A percentile compares a stretch with the other conserved stretches of the same genome.
phyloP scores from a whole-genome alignment of 2,329 filamentous ascomycete species.

The Monilinia laxa region DNA sequence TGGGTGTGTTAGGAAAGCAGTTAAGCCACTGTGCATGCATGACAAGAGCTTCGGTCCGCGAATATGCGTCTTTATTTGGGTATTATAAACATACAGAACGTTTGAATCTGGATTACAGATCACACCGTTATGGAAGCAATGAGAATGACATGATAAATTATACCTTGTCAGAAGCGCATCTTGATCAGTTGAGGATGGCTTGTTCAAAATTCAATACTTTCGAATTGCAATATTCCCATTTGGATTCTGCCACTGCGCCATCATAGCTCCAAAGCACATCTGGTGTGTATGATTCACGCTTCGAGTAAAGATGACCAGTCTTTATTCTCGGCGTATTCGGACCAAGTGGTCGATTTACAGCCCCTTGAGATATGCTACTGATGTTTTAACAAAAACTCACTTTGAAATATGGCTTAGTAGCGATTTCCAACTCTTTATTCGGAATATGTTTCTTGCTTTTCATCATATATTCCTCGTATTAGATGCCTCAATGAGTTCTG shows the following conservation, averaged over 20 bases:
- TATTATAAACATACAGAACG: not conserved
- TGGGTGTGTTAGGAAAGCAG: not conserved
- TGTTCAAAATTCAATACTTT: not conserved
- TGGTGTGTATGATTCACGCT: not conserved
- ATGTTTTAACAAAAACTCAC: not conserved
- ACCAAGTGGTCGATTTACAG: conserved; percentile 1
- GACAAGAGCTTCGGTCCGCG: not conserved
- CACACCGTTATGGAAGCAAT: not conserved
- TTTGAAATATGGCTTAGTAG: not conserved
- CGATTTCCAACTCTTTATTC: not conserved
- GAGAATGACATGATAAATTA: not conserved
- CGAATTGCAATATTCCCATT: not conserved
- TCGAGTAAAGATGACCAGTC: not conserved
- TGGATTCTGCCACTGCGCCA: not conserved
- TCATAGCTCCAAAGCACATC: not conserved
- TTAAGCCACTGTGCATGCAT: not conserved
- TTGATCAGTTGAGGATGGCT: not conserved
- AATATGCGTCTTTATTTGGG: not conserved
- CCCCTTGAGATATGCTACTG: not conserved
- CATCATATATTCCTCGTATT: not conserved
- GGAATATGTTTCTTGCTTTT: conserved; percentile 2
- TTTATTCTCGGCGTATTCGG: not conserved
- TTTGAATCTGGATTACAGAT: not conserved
- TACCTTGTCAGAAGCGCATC: not conserved
- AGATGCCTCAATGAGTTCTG: conserved; percentile 11